Evolutionary conservation across 164 flowering plant species (phyloP).

Genomic region (Malania oleifera): DNA sequence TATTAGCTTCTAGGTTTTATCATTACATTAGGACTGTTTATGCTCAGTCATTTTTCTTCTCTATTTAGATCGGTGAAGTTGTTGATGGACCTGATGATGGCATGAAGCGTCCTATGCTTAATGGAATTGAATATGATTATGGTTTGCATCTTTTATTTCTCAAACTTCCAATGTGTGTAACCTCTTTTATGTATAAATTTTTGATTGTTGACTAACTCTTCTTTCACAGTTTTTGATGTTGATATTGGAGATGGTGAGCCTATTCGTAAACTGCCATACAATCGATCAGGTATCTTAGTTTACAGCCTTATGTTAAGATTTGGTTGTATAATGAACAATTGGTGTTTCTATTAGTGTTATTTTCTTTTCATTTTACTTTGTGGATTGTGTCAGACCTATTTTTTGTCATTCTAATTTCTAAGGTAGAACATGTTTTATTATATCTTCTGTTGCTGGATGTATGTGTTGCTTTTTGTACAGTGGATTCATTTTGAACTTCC

Average conservation of each 20-base stretch:
- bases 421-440: neutral
- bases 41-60: neutral
- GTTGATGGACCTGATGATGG: conserved; percentile 94
- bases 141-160: conserved; percentile 38
- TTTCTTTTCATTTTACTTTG: neutral
- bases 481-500: too few relatives aligned
- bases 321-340: neutral
- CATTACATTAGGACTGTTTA: neutral
- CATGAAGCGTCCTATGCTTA: conserved; percentile 45
- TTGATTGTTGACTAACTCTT: neutral
- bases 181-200: conserved; percentile 3
- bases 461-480: too few relatives aligned
- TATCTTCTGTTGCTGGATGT: too few relatives aligned
- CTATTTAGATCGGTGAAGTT: conserved; percentile 82
- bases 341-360: neutral
- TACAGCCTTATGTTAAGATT: neutral
- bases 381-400: neutral
- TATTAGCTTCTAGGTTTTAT: neutral
- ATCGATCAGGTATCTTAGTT: conserved; percentile 63
- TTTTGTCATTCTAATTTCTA: neutral
- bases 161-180: neutral
- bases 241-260: conserved; percentile 99
- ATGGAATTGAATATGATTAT: conserved; percentile 81
- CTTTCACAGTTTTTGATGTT: conserved; percentile 83
- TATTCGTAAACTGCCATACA: conserved; percentile 84